Evolutionary conservation across 148 eudicot genomes (phyloP).

Genomic region (Nepenthes gracilis): DNA sequence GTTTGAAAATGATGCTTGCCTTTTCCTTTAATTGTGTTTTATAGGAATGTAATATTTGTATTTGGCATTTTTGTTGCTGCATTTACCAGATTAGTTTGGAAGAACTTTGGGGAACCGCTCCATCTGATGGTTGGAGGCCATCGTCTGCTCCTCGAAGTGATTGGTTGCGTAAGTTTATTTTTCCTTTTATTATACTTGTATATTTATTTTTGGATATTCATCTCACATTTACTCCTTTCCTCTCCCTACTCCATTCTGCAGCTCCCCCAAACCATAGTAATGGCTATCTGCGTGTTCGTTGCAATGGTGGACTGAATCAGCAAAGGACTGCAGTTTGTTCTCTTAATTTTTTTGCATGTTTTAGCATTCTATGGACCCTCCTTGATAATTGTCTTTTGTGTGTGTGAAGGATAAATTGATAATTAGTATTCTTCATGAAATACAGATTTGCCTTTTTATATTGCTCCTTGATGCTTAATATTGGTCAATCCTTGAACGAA

Average conservation of each 20-base stretch:
- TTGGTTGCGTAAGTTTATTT: conserved; percentile 56
- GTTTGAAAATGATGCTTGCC: no score
- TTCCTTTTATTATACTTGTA: background rate
- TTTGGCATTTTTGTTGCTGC: background rate
- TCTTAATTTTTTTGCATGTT: background rate
- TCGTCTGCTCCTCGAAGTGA: conserved; percentile 85
- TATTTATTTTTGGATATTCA: no score
- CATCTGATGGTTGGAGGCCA: conserved; percentile 77
- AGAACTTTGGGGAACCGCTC: conserved; percentile 68
- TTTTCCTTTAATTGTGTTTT: no score
- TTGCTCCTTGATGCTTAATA: no score
- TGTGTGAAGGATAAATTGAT: no score
- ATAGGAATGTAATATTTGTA: background rate
- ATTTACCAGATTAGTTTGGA: conserved; percentile 40
- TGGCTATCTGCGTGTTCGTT: conserved; percentile 88
- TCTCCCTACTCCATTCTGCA: conserved; percentile 19
- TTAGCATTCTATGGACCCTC: no score
- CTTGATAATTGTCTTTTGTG: no score
- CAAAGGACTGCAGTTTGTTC: conserved; percentile 80
- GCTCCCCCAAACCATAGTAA: conserved; percentile 69
- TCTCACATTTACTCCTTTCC: no score
- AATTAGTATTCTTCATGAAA: no score
- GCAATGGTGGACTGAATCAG: conserved; percentile 95
- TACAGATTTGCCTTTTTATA: no score
- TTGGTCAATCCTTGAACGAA: no score